Evolutionary conservation across 75 land plant genomes (phyloP), one percentile per base, ranked within the genome.

Genomic region (Pinus tabuliformis): DNA sequence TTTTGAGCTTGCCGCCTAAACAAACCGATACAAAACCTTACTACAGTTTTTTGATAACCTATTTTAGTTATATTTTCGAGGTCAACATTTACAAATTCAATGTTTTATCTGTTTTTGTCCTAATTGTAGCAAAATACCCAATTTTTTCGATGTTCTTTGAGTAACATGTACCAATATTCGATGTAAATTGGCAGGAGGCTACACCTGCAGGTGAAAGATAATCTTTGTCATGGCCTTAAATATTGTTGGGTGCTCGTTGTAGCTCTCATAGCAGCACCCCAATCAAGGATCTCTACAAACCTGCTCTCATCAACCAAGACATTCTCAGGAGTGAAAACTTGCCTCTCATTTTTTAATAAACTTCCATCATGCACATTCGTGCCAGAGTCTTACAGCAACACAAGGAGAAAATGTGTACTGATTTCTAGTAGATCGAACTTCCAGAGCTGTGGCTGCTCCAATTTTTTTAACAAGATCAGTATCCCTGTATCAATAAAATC

Each of bases 251-350:
- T 94, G 87, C 74, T 93, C 96, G 59, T 94, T 93, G 81, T 92
- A 94, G 78, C 97, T 94, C 81, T 93, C 96, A 65, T 87, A 93
- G 75, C 96, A 93, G 37, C 95, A 82, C 2, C 95, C 95, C 95
- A 93, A 92, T 75, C 95, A 78, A 22, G 95, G 95, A 75, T 93
- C 95, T 75, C 94, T 79, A 62, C 93, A 93, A 22, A 91, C 92
- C 94, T 91, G 85, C 28, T 30, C 57, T 30, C 8, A 60, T 3
- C 2, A 56, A 9, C 12, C 17, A 4, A 73, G 16, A 37, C 17
- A 8, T 45, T 45, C 52, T 5, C 12, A 66, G 39, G 18, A n/a
- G 37, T 66, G 42, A 4, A 5, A 42, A 42, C 49, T 42, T 42
- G n/a, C n/a, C 49, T 42, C 49, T 42, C 0, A 42, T 42, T 42